Evolutionary conservation across 371 early-diverging fungal genomes (phyloP).

Genomic region (Gilbertella persicaria): DNA sequence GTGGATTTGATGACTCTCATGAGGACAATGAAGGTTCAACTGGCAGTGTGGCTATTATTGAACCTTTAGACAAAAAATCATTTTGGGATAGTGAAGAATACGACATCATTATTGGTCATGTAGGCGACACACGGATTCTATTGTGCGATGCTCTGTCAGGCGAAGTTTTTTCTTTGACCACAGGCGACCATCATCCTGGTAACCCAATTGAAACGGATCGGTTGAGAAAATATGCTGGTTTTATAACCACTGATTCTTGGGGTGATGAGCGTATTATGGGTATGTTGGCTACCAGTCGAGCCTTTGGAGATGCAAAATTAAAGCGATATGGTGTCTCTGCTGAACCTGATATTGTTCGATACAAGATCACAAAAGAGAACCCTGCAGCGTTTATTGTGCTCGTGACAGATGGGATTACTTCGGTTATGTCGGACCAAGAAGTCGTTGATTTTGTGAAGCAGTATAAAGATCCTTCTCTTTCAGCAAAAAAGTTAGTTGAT

Average conservation of each 20-base stretch:
- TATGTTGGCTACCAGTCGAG: constrained; percentile 70
- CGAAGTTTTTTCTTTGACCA: constrained; percentile 53
- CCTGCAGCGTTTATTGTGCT: constrained; percentile 57
- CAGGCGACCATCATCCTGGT: constrained; percentile 66
- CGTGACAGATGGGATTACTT: constrained; percentile 74
- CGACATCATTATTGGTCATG: constrained; percentile 62
- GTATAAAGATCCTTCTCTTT: constrained; percentile 53
- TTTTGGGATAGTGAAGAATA: constrained; percentile 64
- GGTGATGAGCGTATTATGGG: constrained; percentile 78
- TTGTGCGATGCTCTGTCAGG: constrained; percentile 60
- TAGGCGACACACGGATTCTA: constrained; percentile 64
- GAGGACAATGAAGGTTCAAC: constrained; percentile 59
- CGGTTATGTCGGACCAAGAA: constrained; percentile 80
- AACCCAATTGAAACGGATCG: constrained; percentile 58
- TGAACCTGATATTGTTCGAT: constrained; percentile 69
- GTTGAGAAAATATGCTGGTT: constrained; percentile 62
- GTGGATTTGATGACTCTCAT: constrained; percentile 20
- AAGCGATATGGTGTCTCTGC: constrained; percentile 77
- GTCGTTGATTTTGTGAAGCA: constrained; percentile 74
- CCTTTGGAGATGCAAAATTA: constrained; percentile 72
- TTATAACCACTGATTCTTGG: constrained; percentile 73
- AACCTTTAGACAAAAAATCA: constrained; percentile 50
- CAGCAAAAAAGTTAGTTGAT: constrained; percentile 65
- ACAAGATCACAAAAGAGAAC: constrained; percentile 33
- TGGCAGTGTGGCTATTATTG: constrained; percentile 60